phyloP scores from a whole-genome alignment of 1,139 yeast genomes.

The Sugiyamaella grinbergsii region DNA sequence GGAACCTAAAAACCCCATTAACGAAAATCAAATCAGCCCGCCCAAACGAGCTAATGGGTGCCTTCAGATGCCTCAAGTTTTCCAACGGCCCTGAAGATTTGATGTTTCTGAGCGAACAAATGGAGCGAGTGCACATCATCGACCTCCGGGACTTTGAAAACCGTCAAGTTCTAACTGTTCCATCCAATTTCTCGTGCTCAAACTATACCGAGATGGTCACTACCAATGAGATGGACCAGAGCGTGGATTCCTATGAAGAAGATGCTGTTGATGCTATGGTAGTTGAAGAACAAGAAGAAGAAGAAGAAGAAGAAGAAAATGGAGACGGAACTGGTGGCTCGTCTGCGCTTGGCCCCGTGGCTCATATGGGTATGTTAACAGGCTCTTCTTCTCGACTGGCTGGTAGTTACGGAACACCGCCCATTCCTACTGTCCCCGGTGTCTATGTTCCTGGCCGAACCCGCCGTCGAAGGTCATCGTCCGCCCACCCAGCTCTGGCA shows the following conservation, averaged over 20 bases:
- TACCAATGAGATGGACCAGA: conserved; percentile 18
- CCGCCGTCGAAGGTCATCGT: conserved; percentile 10
- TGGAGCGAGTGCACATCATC: conserved; percentile 79
- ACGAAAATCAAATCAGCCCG: conserved; percentile 45
- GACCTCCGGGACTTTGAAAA: conserved; percentile 72
- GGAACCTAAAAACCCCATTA: conserved; percentile 52
- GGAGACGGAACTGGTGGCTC: too few relatives aligned
- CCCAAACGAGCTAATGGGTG: conserved; percentile 48
- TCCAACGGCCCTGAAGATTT: conserved; percentile 74
- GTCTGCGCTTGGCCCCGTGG: not conserved
- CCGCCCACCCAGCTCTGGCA: conserved; percentile 12
- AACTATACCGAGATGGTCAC: conserved; percentile 20
- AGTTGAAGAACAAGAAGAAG: conserved; percentile 7
- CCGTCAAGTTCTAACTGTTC: conserved; percentile 73
- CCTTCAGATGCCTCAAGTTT: conserved; percentile 68
- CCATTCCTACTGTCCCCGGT: not conserved
- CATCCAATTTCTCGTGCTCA: conserved; percentile 34
- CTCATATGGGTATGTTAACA: conserved; percentile 12
- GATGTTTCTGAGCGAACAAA: conserved; percentile 77
- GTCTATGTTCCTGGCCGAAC: conserved; percentile 9
- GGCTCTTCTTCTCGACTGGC: conserved; percentile 1
- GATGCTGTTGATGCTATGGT: not conserved
- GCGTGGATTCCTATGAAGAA: conserved; percentile 15
- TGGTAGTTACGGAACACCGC: not conserved
- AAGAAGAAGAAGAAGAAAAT: conserved; percentile 4